These are phyloP conservation scores for Zizania latifolia DNA, from an alignment of 176 grass and related monocot species.

Conservation along the genomic window DNA sequence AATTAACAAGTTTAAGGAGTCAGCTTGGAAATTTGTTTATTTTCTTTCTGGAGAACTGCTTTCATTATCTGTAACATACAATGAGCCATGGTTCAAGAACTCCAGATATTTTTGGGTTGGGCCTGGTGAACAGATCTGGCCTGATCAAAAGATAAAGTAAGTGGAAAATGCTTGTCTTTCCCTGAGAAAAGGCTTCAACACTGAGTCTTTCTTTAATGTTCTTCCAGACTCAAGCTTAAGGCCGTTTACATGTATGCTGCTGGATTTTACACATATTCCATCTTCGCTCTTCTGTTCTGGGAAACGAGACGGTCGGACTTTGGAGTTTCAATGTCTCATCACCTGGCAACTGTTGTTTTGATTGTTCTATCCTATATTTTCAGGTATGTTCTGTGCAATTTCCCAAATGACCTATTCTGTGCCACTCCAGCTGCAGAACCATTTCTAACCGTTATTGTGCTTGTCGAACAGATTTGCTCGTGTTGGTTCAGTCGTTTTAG, in stretches of 20 bases:
- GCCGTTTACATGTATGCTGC: conserved; percentile 82
- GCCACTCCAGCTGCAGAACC: background rate
- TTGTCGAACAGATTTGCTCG: conserved; percentile 56
- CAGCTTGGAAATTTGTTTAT: conserved; percentile 91
- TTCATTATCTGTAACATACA: conserved; percentile 74
- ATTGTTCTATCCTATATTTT: conserved; percentile 80
- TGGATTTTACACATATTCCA: conserved; percentile 95
- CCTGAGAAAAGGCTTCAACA: background rate
- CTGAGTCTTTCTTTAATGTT: conserved; percentile 21
- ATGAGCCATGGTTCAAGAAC: conserved; percentile 73
- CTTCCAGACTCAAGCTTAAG: conserved; percentile 72
- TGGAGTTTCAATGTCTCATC: conserved; percentile 81
- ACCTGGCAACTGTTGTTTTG: conserved; percentile 65
- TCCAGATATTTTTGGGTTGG: conserved; percentile 79
- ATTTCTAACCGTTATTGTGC: conserved; percentile 17
- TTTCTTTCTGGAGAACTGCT: conserved; percentile 68
- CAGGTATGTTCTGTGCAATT: conserved; percentile 40
- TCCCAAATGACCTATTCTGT: background rate
- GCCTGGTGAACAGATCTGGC: conserved; percentile 77
- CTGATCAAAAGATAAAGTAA: conserved; percentile 90
- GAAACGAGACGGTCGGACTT: conserved; percentile 79
- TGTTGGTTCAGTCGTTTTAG: conserved; percentile 68
- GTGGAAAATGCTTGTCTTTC: background rate
- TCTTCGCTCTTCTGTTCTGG: conserved; percentile 88
- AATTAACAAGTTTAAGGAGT: no score